Evolutionary conservation across 1,284 basidiomycete genomes (phyloP).

Genomic region (Malassezia psittaci): DNA sequence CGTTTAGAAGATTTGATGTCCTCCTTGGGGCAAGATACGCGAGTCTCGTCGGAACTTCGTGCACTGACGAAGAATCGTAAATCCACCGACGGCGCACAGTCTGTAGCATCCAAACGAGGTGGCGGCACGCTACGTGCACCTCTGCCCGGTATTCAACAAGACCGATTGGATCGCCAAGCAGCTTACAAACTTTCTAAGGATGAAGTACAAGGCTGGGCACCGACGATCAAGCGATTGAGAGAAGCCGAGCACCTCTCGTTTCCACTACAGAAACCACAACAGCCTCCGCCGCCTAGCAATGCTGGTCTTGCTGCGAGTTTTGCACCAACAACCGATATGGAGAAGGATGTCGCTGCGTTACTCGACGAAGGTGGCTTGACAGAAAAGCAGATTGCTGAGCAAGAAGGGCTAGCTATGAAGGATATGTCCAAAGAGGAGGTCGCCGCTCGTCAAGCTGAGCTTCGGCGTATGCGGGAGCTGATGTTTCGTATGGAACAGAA

Average conservation of each 20-base stretch:
- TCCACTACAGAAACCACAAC: slow-evolving; percentile 59
- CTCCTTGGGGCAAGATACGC: slow-evolving; percentile 52
- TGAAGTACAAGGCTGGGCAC: slow-evolving; percentile 87
- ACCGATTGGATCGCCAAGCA: slow-evolving; percentile 79
- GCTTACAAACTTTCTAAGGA: slow-evolving; percentile 86
- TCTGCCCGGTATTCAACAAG: slow-evolving; percentile 72
- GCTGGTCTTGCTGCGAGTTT: slow-evolving; percentile 64
- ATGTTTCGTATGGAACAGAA: slow-evolving; percentile 88
- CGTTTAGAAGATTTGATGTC: slow-evolving; percentile 64
- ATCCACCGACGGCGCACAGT: slow-evolving; percentile 49
- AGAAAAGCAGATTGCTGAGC: slow-evolving; percentile 62
- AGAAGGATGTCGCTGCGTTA: slow-evolving; percentile 37
- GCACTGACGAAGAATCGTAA: slow-evolving; percentile 16
- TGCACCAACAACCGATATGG: slow-evolving; percentile 36
- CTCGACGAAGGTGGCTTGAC: slow-evolving; percentile 45
- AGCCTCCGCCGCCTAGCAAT: slow-evolving; percentile 52
- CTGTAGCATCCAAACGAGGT: slow-evolving; percentile 52
- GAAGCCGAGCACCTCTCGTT: slow-evolving; percentile 84
- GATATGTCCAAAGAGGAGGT: slow-evolving; percentile 75
- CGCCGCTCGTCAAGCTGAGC: slow-evolving; percentile 64
- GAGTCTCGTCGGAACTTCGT: slow-evolving; percentile 28
- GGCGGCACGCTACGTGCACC: slow-evolving; percentile 68
- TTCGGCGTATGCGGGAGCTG: slow-evolving; percentile 78
- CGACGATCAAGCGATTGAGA: slow-evolving; percentile 57
- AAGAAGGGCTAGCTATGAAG: slow-evolving; percentile 71